Evolutionary conservation across 306 rosid genomes (phyloP).

Genomic region (Casuarina equisetifolia): DNA sequence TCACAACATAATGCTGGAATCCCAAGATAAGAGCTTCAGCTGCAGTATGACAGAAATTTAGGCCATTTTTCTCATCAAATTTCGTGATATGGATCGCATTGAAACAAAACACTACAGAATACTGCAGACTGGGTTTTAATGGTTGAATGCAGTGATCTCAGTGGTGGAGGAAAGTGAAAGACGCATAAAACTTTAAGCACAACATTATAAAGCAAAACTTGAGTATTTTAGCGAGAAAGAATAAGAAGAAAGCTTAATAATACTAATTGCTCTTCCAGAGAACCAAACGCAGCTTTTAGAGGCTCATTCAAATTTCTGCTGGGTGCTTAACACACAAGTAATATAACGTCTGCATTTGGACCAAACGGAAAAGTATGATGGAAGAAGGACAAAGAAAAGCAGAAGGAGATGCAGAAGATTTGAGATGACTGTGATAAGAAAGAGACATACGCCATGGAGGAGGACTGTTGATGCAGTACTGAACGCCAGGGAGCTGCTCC

Average conservation of each 20-base stretch:
- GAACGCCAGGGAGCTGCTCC: slow-evolving; percentile 73
- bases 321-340: too few relatives aligned
- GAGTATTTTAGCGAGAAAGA: too few relatives aligned
- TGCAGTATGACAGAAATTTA: slow-evolving; percentile 30
- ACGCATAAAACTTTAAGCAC: background rate
- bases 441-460: slow-evolving; percentile 71
- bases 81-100: background rate
- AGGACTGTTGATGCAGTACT: slow-evolving; percentile 77
- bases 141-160: background rate
- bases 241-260: too few relatives aligned
- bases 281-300: too few relatives aligned
- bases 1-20: slow-evolving; percentile 82
- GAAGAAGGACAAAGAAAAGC: background rate
- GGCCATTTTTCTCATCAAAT: background rate
- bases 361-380: too few relatives aligned
- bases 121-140: background rate
- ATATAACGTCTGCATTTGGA: too few relatives aligned
- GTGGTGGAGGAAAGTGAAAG: background rate
- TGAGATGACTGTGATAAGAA: background rate
- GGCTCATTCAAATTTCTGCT: too few relatives aligned
- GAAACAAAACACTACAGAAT: background rate
- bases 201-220: background rate
- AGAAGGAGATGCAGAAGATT: too few relatives aligned
- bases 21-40: slow-evolving; percentile 71
- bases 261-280: too few relatives aligned